These are phyloP conservation scores for Trichosporon sp. DNA, from an alignment of 1,284 basidiomycete genomes.

Conservation along the genomic window DNA sequence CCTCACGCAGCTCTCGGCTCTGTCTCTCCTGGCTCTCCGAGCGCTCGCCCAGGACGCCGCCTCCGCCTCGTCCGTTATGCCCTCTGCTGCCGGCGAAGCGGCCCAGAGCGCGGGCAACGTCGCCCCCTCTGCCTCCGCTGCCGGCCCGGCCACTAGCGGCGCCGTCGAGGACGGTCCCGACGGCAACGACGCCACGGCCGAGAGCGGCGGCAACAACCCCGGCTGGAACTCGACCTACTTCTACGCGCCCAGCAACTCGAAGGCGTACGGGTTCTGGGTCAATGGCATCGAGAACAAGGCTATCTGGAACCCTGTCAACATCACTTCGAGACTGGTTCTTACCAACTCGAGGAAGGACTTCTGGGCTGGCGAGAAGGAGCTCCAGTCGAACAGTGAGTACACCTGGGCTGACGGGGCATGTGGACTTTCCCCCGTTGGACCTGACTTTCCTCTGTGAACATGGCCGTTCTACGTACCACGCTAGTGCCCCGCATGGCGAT, in stretches of 20 bases:
- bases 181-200: neutral
- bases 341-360: constrained; percentile 24
- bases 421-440: no score
- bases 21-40: neutral
- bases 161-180: neutral
- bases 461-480: no score
- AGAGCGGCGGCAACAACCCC: neutral
- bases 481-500: no score
- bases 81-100: neutral
- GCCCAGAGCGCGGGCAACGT: neutral
- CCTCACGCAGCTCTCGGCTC: neutral
- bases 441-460: no score
- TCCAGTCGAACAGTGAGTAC: neutral
- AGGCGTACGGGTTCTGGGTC: constrained; percentile 25
- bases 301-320: constrained; percentile 26
- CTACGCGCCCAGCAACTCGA: constrained; percentile 25
- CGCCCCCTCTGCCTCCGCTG: neutral
- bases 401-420: no score
- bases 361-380: constrained; percentile 13
- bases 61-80: neutral
- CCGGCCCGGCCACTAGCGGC: neutral
- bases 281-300: constrained; percentile 31
- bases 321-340: constrained; percentile 24
- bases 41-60: neutral
- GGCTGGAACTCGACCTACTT: constrained; percentile 27